Evolutionary conservation across 2,329 filamentous ascomycete genomes (phyloP).

Genomic region (Cercospora sp.): DNA sequence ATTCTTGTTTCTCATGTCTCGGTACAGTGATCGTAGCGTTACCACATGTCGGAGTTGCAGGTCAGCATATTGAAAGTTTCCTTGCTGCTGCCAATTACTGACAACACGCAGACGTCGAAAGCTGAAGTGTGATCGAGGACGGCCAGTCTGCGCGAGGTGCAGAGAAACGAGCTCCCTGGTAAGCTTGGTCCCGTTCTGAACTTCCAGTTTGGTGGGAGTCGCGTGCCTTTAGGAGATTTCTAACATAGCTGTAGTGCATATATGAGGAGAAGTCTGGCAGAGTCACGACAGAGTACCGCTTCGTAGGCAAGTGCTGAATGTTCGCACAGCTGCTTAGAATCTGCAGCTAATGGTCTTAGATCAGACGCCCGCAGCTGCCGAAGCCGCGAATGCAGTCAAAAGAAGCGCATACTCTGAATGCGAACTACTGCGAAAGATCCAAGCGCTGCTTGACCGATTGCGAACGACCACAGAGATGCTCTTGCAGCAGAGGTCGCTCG

Average conservation of each 20-base stretch:
- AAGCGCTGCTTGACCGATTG: constrained; percentile 18
- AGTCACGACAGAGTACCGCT: constrained; percentile 19
- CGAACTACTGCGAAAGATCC: constrained; percentile 17
- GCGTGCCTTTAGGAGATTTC: not conserved
- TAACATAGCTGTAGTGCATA: constrained; percentile 16
- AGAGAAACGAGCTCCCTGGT: constrained; percentile 22
- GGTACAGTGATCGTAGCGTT: constrained; percentile 21
- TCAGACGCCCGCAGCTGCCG: not conserved
- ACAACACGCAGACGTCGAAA: constrained; percentile 20
- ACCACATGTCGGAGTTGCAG: constrained; percentile 26
- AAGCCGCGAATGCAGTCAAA: not conserved
- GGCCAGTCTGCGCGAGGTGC: constrained; percentile 23
- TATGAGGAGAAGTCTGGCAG: constrained; percentile 22
- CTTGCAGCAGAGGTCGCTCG: not conserved
- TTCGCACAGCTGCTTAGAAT: not conserved
- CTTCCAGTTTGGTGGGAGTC: not conserved
- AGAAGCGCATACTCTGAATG: not conserved
- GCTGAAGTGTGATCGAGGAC: constrained; percentile 22
- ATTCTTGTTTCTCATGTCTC: not conserved
- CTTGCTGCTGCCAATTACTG: not conserved
- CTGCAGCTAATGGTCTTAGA: not conserved
- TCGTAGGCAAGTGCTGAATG: constrained; percentile 20
- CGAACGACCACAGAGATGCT: constrained; percentile 16
- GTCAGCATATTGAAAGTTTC: not conserved
- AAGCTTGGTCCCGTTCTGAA: constrained; percentile 6